Evolutionary conservation across 2,329 filamentous ascomycete species (phyloP).

Genomic region (Ophiocordyceps unilateralis): DNA sequence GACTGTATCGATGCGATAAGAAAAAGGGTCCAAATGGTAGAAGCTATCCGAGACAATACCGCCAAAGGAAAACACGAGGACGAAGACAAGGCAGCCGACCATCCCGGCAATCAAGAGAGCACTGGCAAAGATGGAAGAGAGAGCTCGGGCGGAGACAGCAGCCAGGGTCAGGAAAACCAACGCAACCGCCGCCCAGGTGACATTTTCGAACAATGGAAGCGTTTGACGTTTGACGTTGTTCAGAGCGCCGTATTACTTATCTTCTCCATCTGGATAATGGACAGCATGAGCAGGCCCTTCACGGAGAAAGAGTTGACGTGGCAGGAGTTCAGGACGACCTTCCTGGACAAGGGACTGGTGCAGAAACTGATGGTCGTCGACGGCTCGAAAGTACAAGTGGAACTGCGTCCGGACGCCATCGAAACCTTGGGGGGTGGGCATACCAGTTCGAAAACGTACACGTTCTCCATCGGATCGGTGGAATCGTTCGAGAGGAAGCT

Average conservation of each 20-base stretch:
- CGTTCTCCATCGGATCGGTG: slow-evolving; percentile 88
- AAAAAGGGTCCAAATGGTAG: too few species aligned
- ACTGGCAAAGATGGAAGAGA: slow-evolving; percentile 6
- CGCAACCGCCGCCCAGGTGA: slow-evolving; percentile 9
- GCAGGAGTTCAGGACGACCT: slow-evolving; percentile 89
- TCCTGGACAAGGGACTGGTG: slow-evolving; percentile 89
- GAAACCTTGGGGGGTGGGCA: slow-evolving; percentile 30
- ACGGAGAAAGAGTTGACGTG: slow-evolving; percentile 69
- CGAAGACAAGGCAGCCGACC: not conserved
- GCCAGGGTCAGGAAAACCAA: slow-evolving; percentile 7
- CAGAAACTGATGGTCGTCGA: slow-evolving; percentile 77
- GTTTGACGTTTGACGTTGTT: slow-evolving; percentile 15
- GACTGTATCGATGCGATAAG: not conserved
- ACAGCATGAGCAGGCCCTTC: slow-evolving; percentile 21
- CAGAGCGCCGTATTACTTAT: slow-evolving; percentile 18
- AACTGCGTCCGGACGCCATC: slow-evolving; percentile 56
- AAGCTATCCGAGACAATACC: too few species aligned
- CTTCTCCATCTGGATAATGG: slow-evolving; percentile 34
- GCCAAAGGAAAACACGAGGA: slow-evolving; percentile 10
- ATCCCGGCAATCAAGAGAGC: not conserved
- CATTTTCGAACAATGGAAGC: slow-evolving; percentile 21
- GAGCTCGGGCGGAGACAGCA: too few species aligned
- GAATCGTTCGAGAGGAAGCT: slow-evolving; percentile 83
- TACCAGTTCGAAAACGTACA: slow-evolving; percentile 53
- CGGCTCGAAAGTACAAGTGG: slow-evolving; percentile 56